Conservation (phyloP, 495 filamentous ascomycete genomes). For the Podospora pseudopauciseta region DNA sequence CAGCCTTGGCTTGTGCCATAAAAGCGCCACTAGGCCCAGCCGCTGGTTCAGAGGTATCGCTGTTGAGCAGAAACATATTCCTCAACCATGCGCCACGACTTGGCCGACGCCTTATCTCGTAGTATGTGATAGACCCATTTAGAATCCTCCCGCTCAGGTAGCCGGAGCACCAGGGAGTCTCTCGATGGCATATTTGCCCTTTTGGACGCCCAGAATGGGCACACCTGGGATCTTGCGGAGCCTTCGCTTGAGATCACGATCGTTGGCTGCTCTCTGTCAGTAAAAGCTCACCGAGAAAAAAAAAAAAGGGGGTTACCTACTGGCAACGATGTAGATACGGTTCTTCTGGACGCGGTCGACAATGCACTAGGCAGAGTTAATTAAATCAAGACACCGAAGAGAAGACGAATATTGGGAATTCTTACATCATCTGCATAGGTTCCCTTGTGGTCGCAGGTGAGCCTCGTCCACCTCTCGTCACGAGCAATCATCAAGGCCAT, state of each 20-base stretch:
- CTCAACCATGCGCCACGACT: background rate
- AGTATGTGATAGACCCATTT: constrained; percentile 6
- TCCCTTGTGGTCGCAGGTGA: constrained; percentile 84
- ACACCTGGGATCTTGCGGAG: constrained; percentile 70
- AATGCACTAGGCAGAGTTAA: constrained; percentile 52
- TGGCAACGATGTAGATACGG: constrained; percentile 78
- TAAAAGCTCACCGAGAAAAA: background rate
- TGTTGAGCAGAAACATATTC: background rate
- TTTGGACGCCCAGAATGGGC: constrained; percentile 60
- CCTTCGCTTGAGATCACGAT: constrained; percentile 74
- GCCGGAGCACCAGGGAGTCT: constrained; percentile 73
- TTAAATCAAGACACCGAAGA: background rate
- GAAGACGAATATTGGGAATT: constrained; percentile 10
- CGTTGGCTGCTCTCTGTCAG: constrained; percentile 59
- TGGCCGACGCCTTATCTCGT: background rate
- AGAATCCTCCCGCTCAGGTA: constrained; percentile 18
- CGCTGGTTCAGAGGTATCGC: background rate
- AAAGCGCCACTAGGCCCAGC: background rate
- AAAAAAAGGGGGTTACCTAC: constrained; percentile 16
- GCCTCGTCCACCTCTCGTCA: constrained; percentile 81
- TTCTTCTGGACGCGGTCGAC: constrained; percentile 78
- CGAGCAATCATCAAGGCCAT: constrained; percentile 80
- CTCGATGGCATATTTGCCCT: constrained; percentile 90
- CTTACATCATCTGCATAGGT: constrained; percentile 81
- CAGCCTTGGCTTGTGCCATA: background rate